phyloP scores from a whole-genome alignment of 371 early-diverging fungal genomes.

The Nematocida major region DNA sequence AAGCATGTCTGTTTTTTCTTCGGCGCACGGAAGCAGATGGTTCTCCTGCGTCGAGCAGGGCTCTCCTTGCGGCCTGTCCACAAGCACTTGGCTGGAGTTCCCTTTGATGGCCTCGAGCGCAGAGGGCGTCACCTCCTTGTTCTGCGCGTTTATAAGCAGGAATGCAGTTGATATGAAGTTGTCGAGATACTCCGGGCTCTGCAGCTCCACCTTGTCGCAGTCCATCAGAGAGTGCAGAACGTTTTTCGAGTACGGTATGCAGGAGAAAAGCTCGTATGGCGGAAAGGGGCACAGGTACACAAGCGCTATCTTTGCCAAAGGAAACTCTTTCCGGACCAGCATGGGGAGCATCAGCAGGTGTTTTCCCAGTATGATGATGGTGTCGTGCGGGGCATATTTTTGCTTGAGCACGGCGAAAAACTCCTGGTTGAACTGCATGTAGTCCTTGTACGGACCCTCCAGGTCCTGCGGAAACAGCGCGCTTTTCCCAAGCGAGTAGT shows the following conservation, averaged over 20 bases:
- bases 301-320: constrained; percentile 2
- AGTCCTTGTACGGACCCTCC: constrained; percentile 34
- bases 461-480: constrained; percentile 37
- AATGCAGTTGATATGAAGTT: constrained; percentile 45
- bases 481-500: constrained; percentile 33
- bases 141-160: constrained; percentile 36
- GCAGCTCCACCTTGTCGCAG: constrained; percentile 21
- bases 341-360: constrained; percentile 41
- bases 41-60: not conserved
- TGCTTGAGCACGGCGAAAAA: constrained; percentile 2
- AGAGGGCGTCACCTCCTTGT: constrained; percentile 4
- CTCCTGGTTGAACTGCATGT: constrained; percentile 25
- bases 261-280: constrained; percentile 43
- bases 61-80: not conserved
- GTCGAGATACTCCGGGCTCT: constrained; percentile 12
- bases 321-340: constrained; percentile 28
- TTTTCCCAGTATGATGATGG: constrained; percentile 31
- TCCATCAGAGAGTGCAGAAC: constrained; percentile 19
- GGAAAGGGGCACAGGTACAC: constrained; percentile 43
- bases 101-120: constrained; percentile 37
- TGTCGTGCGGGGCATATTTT: constrained; percentile 6
- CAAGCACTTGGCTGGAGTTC: constrained; percentile 18
- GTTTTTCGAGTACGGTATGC: constrained; percentile 42
- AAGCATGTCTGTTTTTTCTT: constrained; percentile 8
- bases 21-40: not conserved